phyloP scores from a whole-genome alignment of 2,329 filamentous ascomycete genomes.

The Aspergillus carbonarius region DNA sequence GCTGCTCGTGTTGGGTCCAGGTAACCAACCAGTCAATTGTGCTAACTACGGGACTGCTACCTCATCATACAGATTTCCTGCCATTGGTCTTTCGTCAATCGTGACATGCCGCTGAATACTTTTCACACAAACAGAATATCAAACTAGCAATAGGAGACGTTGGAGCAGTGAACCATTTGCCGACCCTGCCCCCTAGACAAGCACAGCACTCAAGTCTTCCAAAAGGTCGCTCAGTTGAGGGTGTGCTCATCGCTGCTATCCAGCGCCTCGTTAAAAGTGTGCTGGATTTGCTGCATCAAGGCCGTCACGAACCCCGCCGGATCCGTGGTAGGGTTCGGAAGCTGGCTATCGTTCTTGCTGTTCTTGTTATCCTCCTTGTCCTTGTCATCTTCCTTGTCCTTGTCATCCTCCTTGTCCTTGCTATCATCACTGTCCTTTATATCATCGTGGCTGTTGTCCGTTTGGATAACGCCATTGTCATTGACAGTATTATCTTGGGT shows the following conservation, averaged over 20 bases:
- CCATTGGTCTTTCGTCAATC: constrained; percentile 1
- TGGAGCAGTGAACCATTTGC: not conserved
- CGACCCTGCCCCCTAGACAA: not conserved
- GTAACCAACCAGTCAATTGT: not conserved
- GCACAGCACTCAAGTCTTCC: not conserved
- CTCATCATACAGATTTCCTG: not conserved
- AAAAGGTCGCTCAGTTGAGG: constrained; percentile 9
- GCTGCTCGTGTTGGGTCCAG: not conserved
- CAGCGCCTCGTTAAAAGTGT: constrained; percentile 20
- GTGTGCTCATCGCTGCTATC: constrained; percentile 33
- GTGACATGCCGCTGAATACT: not conserved
- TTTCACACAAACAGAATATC: not conserved
- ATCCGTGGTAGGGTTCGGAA: constrained; percentile 14
- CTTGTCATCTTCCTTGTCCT: not conserved
- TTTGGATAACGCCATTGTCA: no score
- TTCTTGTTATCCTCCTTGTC: not conserved
- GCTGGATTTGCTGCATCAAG: constrained; percentile 18
- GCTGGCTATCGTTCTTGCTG: not conserved
- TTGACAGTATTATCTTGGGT: not conserved
- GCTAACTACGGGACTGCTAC: not conserved
- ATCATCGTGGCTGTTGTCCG: not conserved
- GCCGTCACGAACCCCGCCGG: constrained; percentile 18
- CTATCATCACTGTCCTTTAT: not conserved
- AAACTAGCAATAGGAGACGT: not conserved
- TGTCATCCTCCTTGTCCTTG: not conserved